Evolutionary conservation across 1,284 basidiomycete species (phyloP).

Genomic region (Trametes sp.): DNA sequence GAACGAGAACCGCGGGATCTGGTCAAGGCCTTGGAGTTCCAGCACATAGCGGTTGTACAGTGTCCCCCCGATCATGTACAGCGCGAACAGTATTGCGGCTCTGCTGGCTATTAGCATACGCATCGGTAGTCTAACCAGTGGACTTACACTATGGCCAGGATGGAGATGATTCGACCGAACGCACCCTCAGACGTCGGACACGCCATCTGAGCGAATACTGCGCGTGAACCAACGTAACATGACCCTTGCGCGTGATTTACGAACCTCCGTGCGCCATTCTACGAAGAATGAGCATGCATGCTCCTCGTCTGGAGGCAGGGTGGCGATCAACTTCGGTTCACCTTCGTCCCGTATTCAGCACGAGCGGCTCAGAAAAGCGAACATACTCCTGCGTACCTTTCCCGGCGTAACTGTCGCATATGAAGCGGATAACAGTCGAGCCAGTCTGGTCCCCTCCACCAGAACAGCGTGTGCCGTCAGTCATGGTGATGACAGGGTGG

Average conservation of each 20-base stretch:
- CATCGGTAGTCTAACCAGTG: conserved; percentile 13
- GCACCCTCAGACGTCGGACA: conserved; percentile 66
- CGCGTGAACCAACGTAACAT: conserved; percentile 12
- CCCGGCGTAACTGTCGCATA: conserved; percentile 65
- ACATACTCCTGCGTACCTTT: conserved; percentile 48
- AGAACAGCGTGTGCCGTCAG: conserved; percentile 67
- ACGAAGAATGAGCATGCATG: conserved; percentile 71
- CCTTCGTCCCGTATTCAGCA: conserved; percentile 39
- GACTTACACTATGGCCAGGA: conserved; percentile 60
- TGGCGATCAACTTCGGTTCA: conserved; percentile 63
- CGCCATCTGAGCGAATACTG: conserved; percentile 55
- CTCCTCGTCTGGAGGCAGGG: conserved; percentile 69
- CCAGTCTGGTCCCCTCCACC: conserved; percentile 56
- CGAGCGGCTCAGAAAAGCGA: conserved; percentile 1
- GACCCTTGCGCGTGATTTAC: conserved; percentile 11
- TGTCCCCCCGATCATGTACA: conserved; percentile 66
- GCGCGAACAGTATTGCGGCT: conserved; percentile 57
- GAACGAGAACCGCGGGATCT: conserved; percentile 71
- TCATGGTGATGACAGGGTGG: conserved; percentile 56
- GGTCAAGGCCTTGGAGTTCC: conserved; percentile 65
- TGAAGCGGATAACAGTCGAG: conserved; percentile 70
- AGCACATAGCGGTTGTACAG: conserved; percentile 77
- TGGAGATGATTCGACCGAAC: conserved; percentile 58
- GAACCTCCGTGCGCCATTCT: conserved; percentile 77
- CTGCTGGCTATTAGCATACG: conserved; percentile 43